These are phyloP conservation scores for Fusarium concolor DNA, from an alignment of 2,329 filamentous ascomycete genomes.

Conservation along the genomic window DNA sequence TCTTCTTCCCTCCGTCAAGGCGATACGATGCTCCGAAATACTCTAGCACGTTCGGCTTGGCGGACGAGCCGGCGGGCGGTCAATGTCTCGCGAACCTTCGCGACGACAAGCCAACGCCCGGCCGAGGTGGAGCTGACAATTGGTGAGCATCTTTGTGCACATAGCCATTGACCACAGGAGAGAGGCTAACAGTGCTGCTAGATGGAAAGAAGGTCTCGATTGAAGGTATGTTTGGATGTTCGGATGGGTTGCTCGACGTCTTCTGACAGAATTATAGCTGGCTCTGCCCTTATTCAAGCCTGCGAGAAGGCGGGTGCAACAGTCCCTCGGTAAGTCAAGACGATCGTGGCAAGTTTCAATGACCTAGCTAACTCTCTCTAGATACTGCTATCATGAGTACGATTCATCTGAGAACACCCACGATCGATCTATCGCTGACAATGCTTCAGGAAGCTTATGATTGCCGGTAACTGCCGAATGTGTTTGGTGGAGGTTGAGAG, in stretches of 20 bases:
- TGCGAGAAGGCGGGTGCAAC: constrained; percentile 97
- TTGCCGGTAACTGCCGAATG: constrained; percentile 99
- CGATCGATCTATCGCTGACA: constrained; percentile 56
- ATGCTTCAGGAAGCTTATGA: constrained; percentile 86
- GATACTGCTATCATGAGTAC: constrained; percentile 99
- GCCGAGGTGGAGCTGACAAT: constrained; percentile 98
- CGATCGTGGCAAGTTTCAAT: constrained; percentile 30
- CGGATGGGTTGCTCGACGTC: constrained; percentile 31
- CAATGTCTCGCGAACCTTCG: constrained; percentile 80
- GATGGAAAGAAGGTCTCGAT: constrained; percentile 99
- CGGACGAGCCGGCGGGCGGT: constrained; percentile 70
- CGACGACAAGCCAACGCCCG: constrained; percentile 79
- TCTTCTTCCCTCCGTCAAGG: constrained; percentile 63
- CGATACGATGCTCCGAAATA: constrained; percentile 76
- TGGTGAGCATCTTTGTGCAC: constrained; percentile 64
- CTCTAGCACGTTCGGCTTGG: constrained; percentile 75
- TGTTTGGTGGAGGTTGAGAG: constrained; percentile 98
- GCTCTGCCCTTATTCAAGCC: constrained; percentile 96
- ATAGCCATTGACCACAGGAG: constrained; percentile 47
- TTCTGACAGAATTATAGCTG: constrained; percentile 72
- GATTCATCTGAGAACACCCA: constrained; percentile 51
- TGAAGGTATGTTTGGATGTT: constrained; percentile 74
- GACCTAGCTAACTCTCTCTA: constrained; percentile 56
- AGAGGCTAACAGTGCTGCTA: constrained; percentile 56
- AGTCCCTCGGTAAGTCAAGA: constrained; percentile 77